A percentile compares a stretch with the other conserved stretches of the same genome.
Conservation (phyloP, 2,329 filamentous ascomycete species). For the Venturia effusa region DNA sequence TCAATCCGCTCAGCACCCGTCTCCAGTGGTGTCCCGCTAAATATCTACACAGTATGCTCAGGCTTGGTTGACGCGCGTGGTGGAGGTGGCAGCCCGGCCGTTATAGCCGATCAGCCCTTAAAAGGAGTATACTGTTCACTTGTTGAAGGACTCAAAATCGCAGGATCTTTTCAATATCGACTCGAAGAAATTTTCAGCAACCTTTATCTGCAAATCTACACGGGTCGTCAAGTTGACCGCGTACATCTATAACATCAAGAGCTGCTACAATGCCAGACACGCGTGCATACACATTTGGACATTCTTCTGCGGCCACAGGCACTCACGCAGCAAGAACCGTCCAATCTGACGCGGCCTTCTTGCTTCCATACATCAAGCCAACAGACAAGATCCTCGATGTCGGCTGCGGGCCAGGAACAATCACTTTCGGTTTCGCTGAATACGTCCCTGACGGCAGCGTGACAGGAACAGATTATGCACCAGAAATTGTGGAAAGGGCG, state of each 20-base stretch:
- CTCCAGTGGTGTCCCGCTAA: too few relatives aligned
- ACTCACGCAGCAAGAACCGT: conserved; percentile 8
- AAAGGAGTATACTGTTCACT: too few relatives aligned
- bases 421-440: conserved; percentile 32
- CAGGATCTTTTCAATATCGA: too few relatives aligned
- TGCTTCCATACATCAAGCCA: conserved; percentile 10
- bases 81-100: too few relatives aligned
- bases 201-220: background rate
- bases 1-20: too few relatives aligned
- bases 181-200: too few relatives aligned
- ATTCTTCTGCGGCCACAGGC: background rate
- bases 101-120: too few relatives aligned
- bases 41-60: too few relatives aligned
- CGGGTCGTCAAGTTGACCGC: background rate
- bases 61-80: too few relatives aligned
- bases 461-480: conserved; percentile 34
- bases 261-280: background rate
- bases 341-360: conserved; percentile 4
- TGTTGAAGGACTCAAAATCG: too few relatives aligned
- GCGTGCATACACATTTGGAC: conserved; percentile 3
- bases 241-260: background rate
- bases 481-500: conserved; percentile 32
- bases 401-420: conserved; percentile 39
- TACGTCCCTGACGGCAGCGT: conserved; percentile 34
- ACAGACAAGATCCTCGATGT: conserved; percentile 31